phyloP scores from a whole-genome alignment of 2,329 filamentous ascomycete genomes.

The Biscogniauxia marginata region DNA sequence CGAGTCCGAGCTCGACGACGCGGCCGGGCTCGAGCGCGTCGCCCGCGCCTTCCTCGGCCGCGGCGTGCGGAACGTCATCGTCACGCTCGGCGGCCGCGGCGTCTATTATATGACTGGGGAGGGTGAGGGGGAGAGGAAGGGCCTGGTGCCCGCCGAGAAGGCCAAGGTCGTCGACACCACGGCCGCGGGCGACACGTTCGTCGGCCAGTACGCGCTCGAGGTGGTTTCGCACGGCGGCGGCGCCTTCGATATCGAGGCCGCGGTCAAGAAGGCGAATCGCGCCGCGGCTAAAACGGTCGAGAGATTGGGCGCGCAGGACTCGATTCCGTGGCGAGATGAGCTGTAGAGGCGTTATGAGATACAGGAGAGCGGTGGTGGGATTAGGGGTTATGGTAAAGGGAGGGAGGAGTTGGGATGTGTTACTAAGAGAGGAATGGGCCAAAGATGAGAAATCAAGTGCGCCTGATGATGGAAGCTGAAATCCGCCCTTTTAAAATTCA shows the following conservation, averaged over 20 bases:
- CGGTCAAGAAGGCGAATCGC: constrained; percentile 59
- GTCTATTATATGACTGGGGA: constrained; percentile 59
- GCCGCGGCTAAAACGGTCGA: constrained; percentile 67
- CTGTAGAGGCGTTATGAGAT: constrained; percentile 26
- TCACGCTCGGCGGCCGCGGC: constrained; percentile 83
- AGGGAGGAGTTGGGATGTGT: neutral
- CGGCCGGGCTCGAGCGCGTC: constrained; percentile 45
- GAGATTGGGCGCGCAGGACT: constrained; percentile 61
- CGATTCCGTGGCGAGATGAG: constrained; percentile 64
- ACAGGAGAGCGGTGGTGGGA: too few relatives aligned
- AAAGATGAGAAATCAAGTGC: too few relatives aligned
- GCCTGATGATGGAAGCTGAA: too few relatives aligned
- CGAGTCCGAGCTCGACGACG: constrained; percentile 48
- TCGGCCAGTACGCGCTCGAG: constrained; percentile 79
- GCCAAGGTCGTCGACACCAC: constrained; percentile 87
- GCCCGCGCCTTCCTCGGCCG: constrained; percentile 60
- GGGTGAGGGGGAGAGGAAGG: constrained; percentile 34
- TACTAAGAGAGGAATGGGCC: constrained; percentile 3
- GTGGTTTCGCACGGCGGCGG: constrained; percentile 48
- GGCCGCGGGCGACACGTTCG: constrained; percentile 91
- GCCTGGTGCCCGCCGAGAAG: constrained; percentile 62
- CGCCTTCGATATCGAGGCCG: constrained; percentile 54
- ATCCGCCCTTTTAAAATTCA: too few relatives aligned
- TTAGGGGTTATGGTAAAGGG: too few relatives aligned
- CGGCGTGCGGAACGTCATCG: constrained; percentile 74